Evolutionary conservation across 768 basidiomycete genomes (phyloP), one percentile per base, ranked within the genome.

Genomic region (Porpolomopsis calyptriformis): DNA sequence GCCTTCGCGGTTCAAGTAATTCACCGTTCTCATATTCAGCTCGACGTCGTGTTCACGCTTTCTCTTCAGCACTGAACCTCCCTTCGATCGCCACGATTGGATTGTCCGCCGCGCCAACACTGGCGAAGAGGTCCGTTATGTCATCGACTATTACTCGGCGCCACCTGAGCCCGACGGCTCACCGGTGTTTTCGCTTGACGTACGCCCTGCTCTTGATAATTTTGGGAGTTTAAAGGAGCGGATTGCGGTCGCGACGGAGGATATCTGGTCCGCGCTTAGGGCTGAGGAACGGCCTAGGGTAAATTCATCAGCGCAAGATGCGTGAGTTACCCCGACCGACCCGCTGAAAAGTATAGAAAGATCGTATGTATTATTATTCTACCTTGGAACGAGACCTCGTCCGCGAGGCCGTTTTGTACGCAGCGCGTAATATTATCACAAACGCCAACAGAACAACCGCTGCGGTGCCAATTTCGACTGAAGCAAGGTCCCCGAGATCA

Each of bases 51-150:
- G 23, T 24, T 41, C 27, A 44, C 6, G 7, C 9, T 31, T 2
- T 23, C n/a, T 36, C 36, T 39, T 33, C 56, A 98, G 93, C 65
- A 71, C 80, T 34, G 85, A 91, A 57, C 87, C 90, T 4, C 96
- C 94, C 1, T 98, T 99, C 59, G 96, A 99, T 60, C 82, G 96
- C 6, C 96, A 99, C 61, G 96, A 99, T 67, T 99, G 96, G 96
- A 66, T 96, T 43, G 74, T 99, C 45, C 84, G 84, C 24, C 81
- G 94, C 43, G 80, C 82, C 25, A 68, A 69, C 33, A 81, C 83
- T 1, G 81, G 85, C 14, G 77, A 86, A 54, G 85, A 90, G 63
- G 82, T 90, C 43, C 85, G 89, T 59, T 94, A 99, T 64, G 86
- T 99, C 39, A 98, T 99, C 55, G 96, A 99, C 69, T 99, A 99